Conservation (phyloP, 345 rosid genomes). For the Eucalyptus paniculata region DNA sequence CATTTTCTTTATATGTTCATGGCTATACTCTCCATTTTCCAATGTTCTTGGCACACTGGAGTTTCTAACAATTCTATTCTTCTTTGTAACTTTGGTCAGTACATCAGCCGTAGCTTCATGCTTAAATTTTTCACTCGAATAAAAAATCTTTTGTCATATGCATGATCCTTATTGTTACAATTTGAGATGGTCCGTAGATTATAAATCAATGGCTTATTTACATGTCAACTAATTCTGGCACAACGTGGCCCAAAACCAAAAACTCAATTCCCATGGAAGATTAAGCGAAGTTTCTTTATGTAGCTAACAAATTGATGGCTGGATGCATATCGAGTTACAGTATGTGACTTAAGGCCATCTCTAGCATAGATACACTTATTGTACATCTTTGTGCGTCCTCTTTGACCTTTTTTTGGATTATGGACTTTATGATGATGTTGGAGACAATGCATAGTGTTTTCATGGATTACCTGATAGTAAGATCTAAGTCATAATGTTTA, state of each 20-base stretch:
- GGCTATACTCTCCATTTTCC: neutral
- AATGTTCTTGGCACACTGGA: neutral
- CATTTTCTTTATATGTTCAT: neutral
- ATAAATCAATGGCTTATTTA: neutral
- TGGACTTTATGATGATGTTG: neutral
- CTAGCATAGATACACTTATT: neutral
- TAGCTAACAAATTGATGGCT: neutral
- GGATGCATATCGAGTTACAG: neutral
- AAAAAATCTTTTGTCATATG: neutral
- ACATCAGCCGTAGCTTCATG: neutral
- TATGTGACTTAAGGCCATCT: neutral
- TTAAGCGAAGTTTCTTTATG: neutral
- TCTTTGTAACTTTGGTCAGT: neutral
- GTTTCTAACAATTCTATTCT: neutral
- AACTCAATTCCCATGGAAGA: neutral
- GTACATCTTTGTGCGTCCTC: neutral
- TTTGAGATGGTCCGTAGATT: neutral
- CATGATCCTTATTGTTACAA: neutral
- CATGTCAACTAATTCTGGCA: neutral
- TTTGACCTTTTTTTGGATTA: neutral
- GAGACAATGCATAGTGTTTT: neutral
- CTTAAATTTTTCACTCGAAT: neutral
- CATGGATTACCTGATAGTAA: neutral
- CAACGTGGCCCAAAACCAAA: neutral
- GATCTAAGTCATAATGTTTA: neutral